Evolutionary conservation across 257 asterid species (phyloP).

Genomic region (Dorcoceras hygrometricum): DNA sequence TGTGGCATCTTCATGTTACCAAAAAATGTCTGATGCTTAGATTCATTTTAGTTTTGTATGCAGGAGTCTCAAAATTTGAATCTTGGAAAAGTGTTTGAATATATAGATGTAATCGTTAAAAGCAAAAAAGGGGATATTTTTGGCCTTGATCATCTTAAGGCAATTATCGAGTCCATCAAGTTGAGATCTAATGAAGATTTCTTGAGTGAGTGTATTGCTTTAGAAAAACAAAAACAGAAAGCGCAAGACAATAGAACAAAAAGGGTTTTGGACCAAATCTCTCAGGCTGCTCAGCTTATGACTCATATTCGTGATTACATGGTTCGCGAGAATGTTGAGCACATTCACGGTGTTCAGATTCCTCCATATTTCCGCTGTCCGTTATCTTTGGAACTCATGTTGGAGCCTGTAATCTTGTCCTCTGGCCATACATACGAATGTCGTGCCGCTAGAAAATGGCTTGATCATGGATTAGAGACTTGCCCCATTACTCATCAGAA

Average conservation of each 20-base stretch:
- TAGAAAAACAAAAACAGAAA: conserved; percentile 73
- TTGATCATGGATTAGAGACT: conserved; percentile 16
- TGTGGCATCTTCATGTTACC: conserved; percentile 7
- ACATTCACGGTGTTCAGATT: conserved; percentile 46
- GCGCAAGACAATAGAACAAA: conserved; percentile 38
- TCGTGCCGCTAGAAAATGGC: conserved; percentile 74
- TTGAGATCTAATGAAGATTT: conserved; percentile 61
- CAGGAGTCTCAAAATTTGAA: conserved; percentile 60
- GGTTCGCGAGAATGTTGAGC: conserved; percentile 41
- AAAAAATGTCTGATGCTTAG: conserved; percentile 24
- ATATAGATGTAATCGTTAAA: conserved; percentile 47
- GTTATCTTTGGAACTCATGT: conserved; percentile 74
- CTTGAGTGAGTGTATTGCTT: conserved; percentile 65
- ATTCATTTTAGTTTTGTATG: conserved; percentile 41
- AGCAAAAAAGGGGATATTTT: conserved; percentile 47
- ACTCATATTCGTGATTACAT: conserved; percentile 54
- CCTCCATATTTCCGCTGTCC: conserved; percentile 80
- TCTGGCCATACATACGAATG: conserved; percentile 93
- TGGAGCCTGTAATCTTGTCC: conserved; percentile 87
- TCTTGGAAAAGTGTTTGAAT: conserved; percentile 48
- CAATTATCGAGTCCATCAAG: conserved; percentile 47
- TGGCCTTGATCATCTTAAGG: conserved; percentile 35
- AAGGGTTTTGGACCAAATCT: conserved; percentile 38
- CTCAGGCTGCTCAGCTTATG: conserved; percentile 40
- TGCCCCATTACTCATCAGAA: not conserved